Percentiles rank a stretch among this genome's conserved stretches.
Conservation (phyloP, 768 basidiomycete genomes). For the Boletellus ananas region DNA sequence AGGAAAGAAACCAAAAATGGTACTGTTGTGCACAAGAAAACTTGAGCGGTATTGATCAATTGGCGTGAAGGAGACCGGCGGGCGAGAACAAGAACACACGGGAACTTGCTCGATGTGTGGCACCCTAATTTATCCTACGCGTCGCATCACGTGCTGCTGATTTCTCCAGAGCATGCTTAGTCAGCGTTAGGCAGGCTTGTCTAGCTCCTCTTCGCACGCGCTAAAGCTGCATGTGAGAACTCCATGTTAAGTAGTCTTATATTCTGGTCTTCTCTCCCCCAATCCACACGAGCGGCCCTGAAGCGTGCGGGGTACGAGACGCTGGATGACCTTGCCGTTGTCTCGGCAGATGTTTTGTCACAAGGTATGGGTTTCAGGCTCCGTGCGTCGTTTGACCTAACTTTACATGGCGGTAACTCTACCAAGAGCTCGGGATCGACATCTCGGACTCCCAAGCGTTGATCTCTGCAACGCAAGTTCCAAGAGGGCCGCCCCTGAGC, state of each 20-base stretch:
- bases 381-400: neutral
- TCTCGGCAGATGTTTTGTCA: constrained; percentile 45
- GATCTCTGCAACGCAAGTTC: constrained; percentile 38
- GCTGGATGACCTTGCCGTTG: constrained; percentile 45
- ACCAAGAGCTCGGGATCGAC: constrained; percentile 49
- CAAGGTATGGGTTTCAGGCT: constrained; percentile 38
- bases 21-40: neutral
- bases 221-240: neutral
- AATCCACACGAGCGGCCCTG: constrained; percentile 44
- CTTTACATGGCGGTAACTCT: neutral
- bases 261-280: constrained; percentile 44
- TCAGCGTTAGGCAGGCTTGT: constrained; percentile 6
- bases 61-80: constrained; percentile 15
- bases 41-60: constrained; percentile 8
- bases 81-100: constrained; percentile 27
- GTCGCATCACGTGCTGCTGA: constrained; percentile 28
- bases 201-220: constrained; percentile 1
- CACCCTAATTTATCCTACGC: constrained; percentile 28
- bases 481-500: constrained; percentile 36
- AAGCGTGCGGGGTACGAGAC: constrained; percentile 56
- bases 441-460: constrained; percentile 44
- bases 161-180: neutral
- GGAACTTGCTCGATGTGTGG: constrained; percentile 14
- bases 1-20: constrained; percentile 14
- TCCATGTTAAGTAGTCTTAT: constrained; percentile 41